A percentile compares a stretch with the other conserved stretches of the same genome.
These are phyloP conservation scores for Fusarium sp. DNA, from an alignment of 2,329 filamentous ascomycete species.

Conservation along the genomic window DNA sequence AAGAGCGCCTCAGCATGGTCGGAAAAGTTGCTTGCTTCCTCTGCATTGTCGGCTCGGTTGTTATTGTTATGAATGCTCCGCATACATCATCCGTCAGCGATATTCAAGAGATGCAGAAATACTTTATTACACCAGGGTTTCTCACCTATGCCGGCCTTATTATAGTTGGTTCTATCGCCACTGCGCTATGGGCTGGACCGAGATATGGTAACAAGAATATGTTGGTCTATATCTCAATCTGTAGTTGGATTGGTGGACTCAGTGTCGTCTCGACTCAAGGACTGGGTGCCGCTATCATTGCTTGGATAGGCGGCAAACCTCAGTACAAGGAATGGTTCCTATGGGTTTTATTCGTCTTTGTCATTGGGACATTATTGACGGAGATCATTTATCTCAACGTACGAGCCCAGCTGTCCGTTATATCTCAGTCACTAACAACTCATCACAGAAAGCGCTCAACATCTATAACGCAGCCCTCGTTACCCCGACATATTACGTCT, in stretches of 20 bases:
- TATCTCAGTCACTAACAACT: conserved; percentile 45
- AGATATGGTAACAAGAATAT: conserved; percentile 96
- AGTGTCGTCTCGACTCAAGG: conserved; percentile 97
- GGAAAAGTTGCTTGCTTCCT: conserved; percentile 96
- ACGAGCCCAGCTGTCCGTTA: conserved; percentile 50
- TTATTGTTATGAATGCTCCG: conserved; percentile 95
- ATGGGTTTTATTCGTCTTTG: conserved; percentile 91
- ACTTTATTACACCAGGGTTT: conserved; percentile 87
- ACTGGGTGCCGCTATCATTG: conserved; percentile 88
- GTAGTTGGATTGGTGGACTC: conserved; percentile 91
- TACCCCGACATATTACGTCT: conserved; percentile 98
- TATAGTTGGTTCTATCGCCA: conserved; percentile 75
- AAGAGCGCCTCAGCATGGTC: conserved; percentile 93
- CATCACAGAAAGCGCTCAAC: conserved; percentile 90
- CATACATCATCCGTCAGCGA: conserved; percentile 82
- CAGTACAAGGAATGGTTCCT: conserved; percentile 99
- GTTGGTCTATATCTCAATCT: conserved; percentile 97
- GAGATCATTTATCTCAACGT: conserved; percentile 98
- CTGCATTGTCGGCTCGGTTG: conserved; percentile 90
- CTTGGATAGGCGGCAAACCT: conserved; percentile 80
- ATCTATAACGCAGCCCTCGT: conserved; percentile 96
- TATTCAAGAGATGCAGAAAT: conserved; percentile 92
- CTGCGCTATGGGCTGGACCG: conserved; percentile 84
- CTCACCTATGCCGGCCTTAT: conserved; percentile 85
- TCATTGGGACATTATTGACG: conserved; percentile 85